These are phyloP conservation scores for Paraphysoderma sedebokerense DNA, from an alignment of 371 early-diverging fungal genomes.

Conservation along the genomic window DNA sequence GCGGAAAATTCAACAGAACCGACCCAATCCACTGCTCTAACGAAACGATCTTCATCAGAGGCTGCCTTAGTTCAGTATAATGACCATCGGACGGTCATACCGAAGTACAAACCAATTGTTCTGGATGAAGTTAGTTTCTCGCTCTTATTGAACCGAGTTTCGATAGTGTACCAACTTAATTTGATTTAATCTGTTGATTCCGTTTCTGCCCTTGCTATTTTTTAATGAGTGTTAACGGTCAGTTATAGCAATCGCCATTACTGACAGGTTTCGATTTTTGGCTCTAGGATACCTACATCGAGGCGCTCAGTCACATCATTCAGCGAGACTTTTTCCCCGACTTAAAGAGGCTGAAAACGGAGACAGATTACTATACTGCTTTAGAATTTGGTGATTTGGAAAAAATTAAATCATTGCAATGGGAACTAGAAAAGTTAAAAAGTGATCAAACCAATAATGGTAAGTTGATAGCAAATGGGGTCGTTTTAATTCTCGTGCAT, in stretches of 20 bases:
- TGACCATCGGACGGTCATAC: too few relatives aligned
- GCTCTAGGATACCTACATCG: constrained; percentile 63
- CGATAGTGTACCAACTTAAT: too few relatives aligned
- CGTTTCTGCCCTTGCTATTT: too few relatives aligned
- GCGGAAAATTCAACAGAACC: too few relatives aligned
- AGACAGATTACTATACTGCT: constrained; percentile 26
- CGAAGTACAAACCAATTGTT: too few relatives aligned
- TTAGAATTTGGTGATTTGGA: constrained; percentile 11
- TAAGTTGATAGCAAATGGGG: background rate
- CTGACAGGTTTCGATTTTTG: constrained; percentile 14
- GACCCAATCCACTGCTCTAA: too few relatives aligned
- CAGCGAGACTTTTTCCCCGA: constrained; percentile 74
- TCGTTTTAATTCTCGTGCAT: constrained; percentile 15
- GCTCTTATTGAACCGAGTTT: too few relatives aligned
- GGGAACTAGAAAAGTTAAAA: constrained; percentile 6
- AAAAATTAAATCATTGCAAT: constrained; percentile 10
- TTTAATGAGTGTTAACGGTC: too few relatives aligned
- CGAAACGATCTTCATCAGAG: too few relatives aligned
- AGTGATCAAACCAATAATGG: background rate
- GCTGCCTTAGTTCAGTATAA: too few relatives aligned
- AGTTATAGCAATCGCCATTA: background rate
- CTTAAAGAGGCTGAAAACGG: constrained; percentile 39
- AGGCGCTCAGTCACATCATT: constrained; percentile 55
- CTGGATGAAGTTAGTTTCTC: too few relatives aligned
- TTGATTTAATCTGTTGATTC: too few relatives aligned